Percentiles rank a stretch among this genome's conserved stretches.
These are phyloP conservation scores for Cyclotella cryptica DNA, from an alignment of 108 stramenopile genomes.

Conservation along the genomic window DNA sequence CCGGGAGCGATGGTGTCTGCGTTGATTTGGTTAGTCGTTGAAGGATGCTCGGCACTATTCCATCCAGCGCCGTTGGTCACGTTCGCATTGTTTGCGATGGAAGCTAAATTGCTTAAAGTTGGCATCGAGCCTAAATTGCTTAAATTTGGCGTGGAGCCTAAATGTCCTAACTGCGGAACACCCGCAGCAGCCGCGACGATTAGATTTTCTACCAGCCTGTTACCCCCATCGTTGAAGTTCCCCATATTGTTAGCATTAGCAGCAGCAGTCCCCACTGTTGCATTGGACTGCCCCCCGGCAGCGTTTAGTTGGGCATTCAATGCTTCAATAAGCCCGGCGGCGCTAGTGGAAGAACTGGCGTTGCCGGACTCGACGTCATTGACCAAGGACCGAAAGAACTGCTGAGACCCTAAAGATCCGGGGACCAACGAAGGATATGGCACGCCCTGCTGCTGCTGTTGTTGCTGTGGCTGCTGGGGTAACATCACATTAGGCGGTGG, in stretches of 20 bases:
- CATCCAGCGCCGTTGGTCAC: background rate
- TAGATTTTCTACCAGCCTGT: background rate
- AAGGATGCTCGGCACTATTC: background rate
- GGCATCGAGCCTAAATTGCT: background rate
- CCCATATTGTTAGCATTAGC: background rate
- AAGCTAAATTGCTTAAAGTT: background rate
- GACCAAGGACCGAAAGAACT: slow-evolving; percentile 26
- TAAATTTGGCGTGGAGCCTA: background rate
- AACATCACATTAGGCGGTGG: slow-evolving; percentile 27
- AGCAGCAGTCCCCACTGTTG: slow-evolving; percentile 1
- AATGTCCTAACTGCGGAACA: slow-evolving; percentile 3
- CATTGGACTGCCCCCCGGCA: slow-evolving; percentile 1
- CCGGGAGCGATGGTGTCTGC: slow-evolving; percentile 20
- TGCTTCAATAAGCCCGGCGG: slow-evolving; percentile 29
- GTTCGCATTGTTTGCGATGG: background rate
- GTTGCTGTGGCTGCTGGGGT: background rate
- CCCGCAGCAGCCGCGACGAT: background rate
- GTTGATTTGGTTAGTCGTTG: background rate
- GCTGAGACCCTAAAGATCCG: slow-evolving; percentile 27
- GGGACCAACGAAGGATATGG: slow-evolving; percentile 32
- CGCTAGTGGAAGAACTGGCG: slow-evolving; percentile 18
- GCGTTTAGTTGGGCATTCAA: slow-evolving; percentile 46
- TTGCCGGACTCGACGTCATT: background rate
- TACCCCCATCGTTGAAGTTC: background rate
- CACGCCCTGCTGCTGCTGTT: background rate